Conservation (phyloP, 129 eudicot species). For the Daucus carota region DH1_v3.0 NC_030386.2:31656501-31657000, state of each 20-base stretch:
- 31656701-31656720: conserved; percentile 20
- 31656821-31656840: not conserved
- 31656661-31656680: conserved; percentile 42
- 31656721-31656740: conserved; percentile 11
- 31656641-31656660: conserved; percentile 13
- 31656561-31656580: conserved; percentile 58
- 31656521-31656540: not conserved
- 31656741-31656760: not conserved
- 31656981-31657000: not conserved
- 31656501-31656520: not conserved
- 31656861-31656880: not conserved
- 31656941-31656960: conserved; percentile 3
- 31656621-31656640: conserved; percentile 21
- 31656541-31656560: no score
- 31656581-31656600: conserved; percentile 53
- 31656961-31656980: not conserved
- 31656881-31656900: not conserved
- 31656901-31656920: not conserved
- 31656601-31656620: conserved; percentile 32
- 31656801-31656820: not conserved
- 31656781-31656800: not conserved
- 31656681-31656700: conserved; percentile 33
- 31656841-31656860: conserved; percentile 2
- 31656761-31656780: no score
- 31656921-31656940: conserved; percentile 13